phyloP scores from a whole-genome alignment of 176 grass and related monocot genomes.

The Lolium multiflorum region DNA sequence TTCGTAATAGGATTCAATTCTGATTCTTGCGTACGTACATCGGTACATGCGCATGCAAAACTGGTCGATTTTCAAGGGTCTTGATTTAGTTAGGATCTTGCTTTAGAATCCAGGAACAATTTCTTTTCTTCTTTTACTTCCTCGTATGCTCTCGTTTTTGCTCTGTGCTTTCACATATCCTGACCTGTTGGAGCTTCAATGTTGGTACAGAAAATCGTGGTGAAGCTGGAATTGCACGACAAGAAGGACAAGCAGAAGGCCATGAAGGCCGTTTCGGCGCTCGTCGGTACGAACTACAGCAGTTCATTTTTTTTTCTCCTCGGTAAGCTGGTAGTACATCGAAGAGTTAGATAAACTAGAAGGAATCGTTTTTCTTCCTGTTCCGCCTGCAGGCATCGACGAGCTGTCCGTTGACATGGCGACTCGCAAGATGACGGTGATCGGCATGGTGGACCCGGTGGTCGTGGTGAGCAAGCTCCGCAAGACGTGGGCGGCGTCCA shows the following conservation, averaged over 20 bases:
- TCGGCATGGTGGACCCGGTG: constrained; percentile 79
- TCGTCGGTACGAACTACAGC: constrained; percentile 47
- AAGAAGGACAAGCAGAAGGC: constrained; percentile 89
- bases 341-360: background rate
- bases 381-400: constrained; percentile 65
- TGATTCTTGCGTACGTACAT: background rate
- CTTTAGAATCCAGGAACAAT: constrained; percentile 38
- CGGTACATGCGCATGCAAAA: constrained; percentile 3
- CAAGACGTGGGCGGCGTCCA: constrained; percentile 62
- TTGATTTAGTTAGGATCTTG: constrained; percentile 19
- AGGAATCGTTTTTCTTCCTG: background rate
- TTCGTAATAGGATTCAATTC: constrained; percentile 1
- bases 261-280: constrained; percentile 64
- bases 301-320: background rate
- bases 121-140: background rate
- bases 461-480: constrained; percentile 81
- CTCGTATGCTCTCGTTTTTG: background rate
- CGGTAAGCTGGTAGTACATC: background rate
- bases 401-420: constrained; percentile 78
- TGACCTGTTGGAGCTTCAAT: background rate
- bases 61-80: constrained; percentile 39
- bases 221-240: constrained; percentile 76
- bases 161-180: background rate
- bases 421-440: constrained; percentile 70
- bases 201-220: constrained; percentile 74